Percentiles rank a stretch among this genome's conserved stretches.
Evolutionary conservation across 129 eudicot species (phyloP).

Genomic region (Helianthus annuus): DNA sequence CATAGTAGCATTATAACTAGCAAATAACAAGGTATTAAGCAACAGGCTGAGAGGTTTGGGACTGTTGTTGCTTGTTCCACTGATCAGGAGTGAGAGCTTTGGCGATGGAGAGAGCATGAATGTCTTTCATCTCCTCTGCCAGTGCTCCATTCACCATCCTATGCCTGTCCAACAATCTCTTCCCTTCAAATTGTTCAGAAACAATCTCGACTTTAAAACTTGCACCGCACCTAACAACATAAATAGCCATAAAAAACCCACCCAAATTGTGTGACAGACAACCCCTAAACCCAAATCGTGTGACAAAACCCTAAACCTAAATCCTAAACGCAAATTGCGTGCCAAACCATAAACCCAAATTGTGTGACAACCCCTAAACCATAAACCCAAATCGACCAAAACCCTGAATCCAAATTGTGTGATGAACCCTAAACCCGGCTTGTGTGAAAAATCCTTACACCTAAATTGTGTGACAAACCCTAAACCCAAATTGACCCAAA

Average conservation of each 20-base stretch:
- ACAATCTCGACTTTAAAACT: slow-evolving; percentile 75
- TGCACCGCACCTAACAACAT: slow-evolving; percentile 78
- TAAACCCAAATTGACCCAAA: neutral
- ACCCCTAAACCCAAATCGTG: neutral
- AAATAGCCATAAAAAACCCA: neutral
- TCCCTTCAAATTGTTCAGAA: slow-evolving; percentile 81
- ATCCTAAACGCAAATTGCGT: neutral
- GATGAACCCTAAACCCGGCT: neutral
- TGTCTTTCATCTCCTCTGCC: slow-evolving; percentile 81
- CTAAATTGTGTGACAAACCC: neutral
- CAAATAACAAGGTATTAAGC: slow-evolving; percentile 19
- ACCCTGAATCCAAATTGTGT: too few relatives aligned
- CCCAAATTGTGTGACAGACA: too few relatives aligned
- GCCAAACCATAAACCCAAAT: too few relatives aligned
- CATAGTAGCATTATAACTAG: neutral
- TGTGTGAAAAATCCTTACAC: too few relatives aligned
- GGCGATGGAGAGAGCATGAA: slow-evolving; percentile 89
- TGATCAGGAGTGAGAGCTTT: slow-evolving; percentile 85
- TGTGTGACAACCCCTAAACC: too few relatives aligned
- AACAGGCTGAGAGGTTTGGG: slow-evolving; percentile 56
- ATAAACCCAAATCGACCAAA: neutral
- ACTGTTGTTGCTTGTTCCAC: slow-evolving; percentile 74
- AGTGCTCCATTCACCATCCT: slow-evolving; percentile 81
- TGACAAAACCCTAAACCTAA: neutral
- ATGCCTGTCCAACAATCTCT: slow-evolving; percentile 93